A percentile compares a stretch with the other conserved stretches of the same genome.
Conservation (phyloP, 2,329 filamentous ascomycete genomes). For the Ceratocystis huliohia region DNA sequence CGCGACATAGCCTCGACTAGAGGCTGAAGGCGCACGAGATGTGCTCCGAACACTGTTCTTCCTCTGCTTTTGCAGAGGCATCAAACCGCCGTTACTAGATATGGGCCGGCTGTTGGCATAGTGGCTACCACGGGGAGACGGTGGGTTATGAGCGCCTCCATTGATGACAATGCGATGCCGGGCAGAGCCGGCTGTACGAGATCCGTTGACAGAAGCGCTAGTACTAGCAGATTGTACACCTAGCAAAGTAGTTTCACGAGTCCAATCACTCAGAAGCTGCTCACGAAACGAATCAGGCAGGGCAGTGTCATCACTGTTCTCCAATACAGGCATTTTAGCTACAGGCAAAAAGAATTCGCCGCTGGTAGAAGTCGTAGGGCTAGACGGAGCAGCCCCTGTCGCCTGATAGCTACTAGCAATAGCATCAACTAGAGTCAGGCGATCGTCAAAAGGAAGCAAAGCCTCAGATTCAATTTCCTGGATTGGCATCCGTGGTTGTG, state of each 20-base stretch:
- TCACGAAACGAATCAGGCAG: conserved; percentile 57
- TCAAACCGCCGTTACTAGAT: conserved; percentile 31
- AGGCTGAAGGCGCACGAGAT: conserved; percentile 35
- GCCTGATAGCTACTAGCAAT: conserved; percentile 61
- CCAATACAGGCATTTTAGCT: conserved; percentile 12
- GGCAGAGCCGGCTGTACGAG: conserved; percentile 46
- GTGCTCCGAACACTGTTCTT: conserved; percentile 44
- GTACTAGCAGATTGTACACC: conserved; percentile 56
- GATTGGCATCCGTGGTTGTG: conserved; percentile 36
- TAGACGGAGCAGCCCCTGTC: conserved; percentile 52
- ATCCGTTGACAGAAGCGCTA: conserved; percentile 63
- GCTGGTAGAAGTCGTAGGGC: conserved; percentile 56
- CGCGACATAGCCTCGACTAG: conserved; percentile 40
- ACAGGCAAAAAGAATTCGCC: conserved; percentile 28
- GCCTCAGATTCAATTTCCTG: conserved; percentile 49
- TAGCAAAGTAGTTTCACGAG: conserved; percentile 57
- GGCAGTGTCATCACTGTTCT: conserved; percentile 33
- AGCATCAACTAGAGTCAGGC: conserved; percentile 56
- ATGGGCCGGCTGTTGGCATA: conserved; percentile 38
- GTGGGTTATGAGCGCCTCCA: conserved; percentile 31
- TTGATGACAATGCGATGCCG: conserved; percentile 49
- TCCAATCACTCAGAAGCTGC: conserved; percentile 70
- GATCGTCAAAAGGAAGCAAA: conserved; percentile 63
- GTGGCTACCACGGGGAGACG: conserved; percentile 31
- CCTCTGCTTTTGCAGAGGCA: conserved; percentile 34